Evolutionary conservation across 2,329 filamentous ascomycete genomes (phyloP).

Genomic region (Rutstroemia sp.): DNA sequence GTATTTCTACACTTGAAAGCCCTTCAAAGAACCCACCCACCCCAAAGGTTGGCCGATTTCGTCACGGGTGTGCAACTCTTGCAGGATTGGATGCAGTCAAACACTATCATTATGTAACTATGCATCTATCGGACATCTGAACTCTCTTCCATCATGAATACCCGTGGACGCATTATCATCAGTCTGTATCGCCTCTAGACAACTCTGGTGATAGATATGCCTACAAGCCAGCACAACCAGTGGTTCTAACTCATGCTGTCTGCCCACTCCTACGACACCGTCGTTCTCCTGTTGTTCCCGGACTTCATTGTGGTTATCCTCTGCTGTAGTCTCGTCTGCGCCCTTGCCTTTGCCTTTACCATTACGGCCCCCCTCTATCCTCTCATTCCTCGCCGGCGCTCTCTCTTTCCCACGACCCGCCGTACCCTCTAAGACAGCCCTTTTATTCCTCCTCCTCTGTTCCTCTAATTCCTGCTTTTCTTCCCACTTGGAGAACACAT

Average conservation of each 20-base stretch:
- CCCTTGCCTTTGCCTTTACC: slow-evolving; percentile 28
- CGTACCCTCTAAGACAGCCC: slow-evolving; percentile 27
- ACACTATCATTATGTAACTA: slow-evolving; percentile 16
- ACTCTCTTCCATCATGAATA: slow-evolving; percentile 41
- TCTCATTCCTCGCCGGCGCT: slow-evolving; percentile 30
- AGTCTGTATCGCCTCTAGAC: slow-evolving; percentile 59
- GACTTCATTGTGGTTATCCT: slow-evolving; percentile 29
- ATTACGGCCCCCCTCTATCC: slow-evolving; percentile 14
- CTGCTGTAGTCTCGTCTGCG: slow-evolving; percentile 31
- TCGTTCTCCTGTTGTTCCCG: slow-evolving; percentile 22
- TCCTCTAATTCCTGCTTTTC: slow-evolving; percentile 45
- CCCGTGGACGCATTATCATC: slow-evolving; percentile 39
- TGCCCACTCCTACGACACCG: slow-evolving; percentile 28
- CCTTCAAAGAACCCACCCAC: no score
- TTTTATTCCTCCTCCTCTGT: slow-evolving; percentile 31
- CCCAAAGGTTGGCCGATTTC: no score
- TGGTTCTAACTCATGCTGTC: slow-evolving; percentile 51
- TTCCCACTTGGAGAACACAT: slow-evolving; percentile 79
- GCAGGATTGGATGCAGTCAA: not conserved
- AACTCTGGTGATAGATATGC: slow-evolving; percentile 63
- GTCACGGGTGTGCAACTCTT: not conserved
- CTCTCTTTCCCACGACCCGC: slow-evolving; percentile 33
- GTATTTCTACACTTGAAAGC: no score
- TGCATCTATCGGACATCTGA: slow-evolving; percentile 35
- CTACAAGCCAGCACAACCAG: slow-evolving; percentile 63